These are phyloP conservation scores for Meira miltonrushii DNA, from an alignment of 1,284 basidiomycete genomes.

Conservation along the genomic window DNA sequence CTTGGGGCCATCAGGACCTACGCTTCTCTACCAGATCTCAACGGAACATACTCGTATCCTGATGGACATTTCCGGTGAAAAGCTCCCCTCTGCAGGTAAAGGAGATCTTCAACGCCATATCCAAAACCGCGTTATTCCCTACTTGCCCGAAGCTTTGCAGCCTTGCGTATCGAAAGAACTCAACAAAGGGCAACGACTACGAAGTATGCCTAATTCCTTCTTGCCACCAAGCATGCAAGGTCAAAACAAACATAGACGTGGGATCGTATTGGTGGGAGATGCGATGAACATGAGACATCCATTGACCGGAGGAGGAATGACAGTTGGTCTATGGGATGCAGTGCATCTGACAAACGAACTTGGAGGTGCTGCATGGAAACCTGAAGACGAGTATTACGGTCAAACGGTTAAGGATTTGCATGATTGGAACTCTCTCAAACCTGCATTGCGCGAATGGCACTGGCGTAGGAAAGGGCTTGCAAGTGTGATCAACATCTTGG, in stretches of 20 bases:
- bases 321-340: slow-evolving; percentile 50
- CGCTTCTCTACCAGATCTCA: slow-evolving; percentile 46
- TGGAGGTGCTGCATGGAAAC: slow-evolving; percentile 38
- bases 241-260: slow-evolving; percentile 58
- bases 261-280: slow-evolving; percentile 84
- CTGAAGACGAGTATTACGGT: slow-evolving; percentile 6
- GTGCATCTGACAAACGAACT: slow-evolving; percentile 45
- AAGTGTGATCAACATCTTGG: slow-evolving; percentile 50
- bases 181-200: slow-evolving; percentile 45
- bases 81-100: slow-evolving; percentile 69
- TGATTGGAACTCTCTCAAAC: slow-evolving; percentile 31
- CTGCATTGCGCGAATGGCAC: slow-evolving; percentile 44
- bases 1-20: slow-evolving; percentile 14
- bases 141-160: slow-evolving; percentile 42
- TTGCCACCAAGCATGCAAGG: slow-evolving; percentile 81
- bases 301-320: slow-evolving; percentile 69
- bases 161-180: slow-evolving; percentile 32
- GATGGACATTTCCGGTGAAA: slow-evolving; percentile 75
- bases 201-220: slow-evolving; percentile 94
- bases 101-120: slow-evolving; percentile 54
- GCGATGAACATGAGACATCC: slow-evolving; percentile 99
- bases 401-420: slow-evolving; percentile 20
- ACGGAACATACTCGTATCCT: slow-evolving; percentile 77
- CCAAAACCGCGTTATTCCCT: slow-evolving; percentile 37
- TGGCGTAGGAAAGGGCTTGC: slow-evolving; percentile 46